Conservation (phyloP, 768 basidiomycete genomes). For the Calocera viscosa region DNA sequence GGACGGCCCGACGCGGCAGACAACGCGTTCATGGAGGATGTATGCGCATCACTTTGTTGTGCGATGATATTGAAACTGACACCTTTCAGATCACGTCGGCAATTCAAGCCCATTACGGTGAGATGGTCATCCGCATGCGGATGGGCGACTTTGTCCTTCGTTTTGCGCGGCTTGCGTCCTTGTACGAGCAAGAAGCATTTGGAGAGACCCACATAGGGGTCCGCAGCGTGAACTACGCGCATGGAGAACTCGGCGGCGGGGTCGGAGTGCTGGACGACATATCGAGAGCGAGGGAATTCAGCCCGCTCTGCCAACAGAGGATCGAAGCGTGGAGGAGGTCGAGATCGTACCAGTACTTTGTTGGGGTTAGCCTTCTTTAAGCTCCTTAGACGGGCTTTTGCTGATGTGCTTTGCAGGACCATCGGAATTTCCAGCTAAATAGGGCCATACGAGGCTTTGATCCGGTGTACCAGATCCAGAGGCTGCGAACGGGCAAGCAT, state of each 20-base stretch:
- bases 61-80: neutral
- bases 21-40: slow-evolving; percentile 86
- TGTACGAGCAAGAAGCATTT: slow-evolving; percentile 72
- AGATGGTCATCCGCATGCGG: slow-evolving; percentile 70
- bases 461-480: slow-evolving; percentile 69
- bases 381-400: neutral
- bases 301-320: slow-evolving; percentile 53
- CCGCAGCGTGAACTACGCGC: slow-evolving; percentile 41
- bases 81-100: slow-evolving; percentile 57
- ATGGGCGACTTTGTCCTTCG: slow-evolving; percentile 81
- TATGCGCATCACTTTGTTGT: slow-evolving; percentile 33
- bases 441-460: slow-evolving; percentile 71
- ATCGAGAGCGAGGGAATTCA: slow-evolving; percentile 53
- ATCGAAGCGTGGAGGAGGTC: slow-evolving; percentile 92
- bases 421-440: slow-evolving; percentile 39
- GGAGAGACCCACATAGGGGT: slow-evolving; percentile 69
- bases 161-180: slow-evolving; percentile 78
- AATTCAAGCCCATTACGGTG: slow-evolving; percentile 86
- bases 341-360: slow-evolving; percentile 60
- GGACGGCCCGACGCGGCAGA: slow-evolving; percentile 51
- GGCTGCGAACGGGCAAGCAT: slow-evolving; percentile 60
- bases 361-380: slow-evolving; percentile 41
- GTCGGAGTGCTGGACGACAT: slow-evolving; percentile 64
- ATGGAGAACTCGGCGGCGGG: slow-evolving; percentile 61
- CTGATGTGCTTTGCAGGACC: slow-evolving; percentile 42